These are phyloP conservation scores for Leptodontidium sp. DNA, from an alignment of 2,329 filamentous ascomycete genomes.

Conservation along the genomic window DNA sequence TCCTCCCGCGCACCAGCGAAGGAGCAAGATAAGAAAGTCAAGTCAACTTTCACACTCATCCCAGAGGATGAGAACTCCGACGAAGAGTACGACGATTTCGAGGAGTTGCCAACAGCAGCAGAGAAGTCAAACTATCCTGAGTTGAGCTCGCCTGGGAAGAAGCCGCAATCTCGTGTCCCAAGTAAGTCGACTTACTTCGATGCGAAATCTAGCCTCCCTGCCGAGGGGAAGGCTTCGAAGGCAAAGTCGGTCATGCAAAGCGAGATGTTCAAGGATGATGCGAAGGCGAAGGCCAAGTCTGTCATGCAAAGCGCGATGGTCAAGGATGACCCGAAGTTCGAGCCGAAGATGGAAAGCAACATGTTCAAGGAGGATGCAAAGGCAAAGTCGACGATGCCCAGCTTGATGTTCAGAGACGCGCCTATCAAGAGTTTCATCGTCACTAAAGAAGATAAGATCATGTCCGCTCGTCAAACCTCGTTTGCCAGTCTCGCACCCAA, in stretches of 20 bases:
- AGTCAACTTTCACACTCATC: neutral
- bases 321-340: neutral
- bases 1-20: neutral
- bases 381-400: neutral
- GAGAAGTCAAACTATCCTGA: neutral
- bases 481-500: constrained; percentile 9
- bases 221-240: neutral
- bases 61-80: neutral
- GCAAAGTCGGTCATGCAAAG: neutral
- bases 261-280: neutral
- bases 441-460: constrained; percentile 17
- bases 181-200: neutral
- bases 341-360: too few relatives aligned
- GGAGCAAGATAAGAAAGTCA: neutral
- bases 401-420: neutral
- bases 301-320: neutral
- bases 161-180: neutral
- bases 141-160: neutral
- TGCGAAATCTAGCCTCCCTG: neutral
- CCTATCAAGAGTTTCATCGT: neutral
- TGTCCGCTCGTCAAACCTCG: constrained; percentile 11
- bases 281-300: constrained; percentile 1
- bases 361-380: neutral
- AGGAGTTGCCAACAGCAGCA: neutral
- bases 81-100: constrained; percentile 7